Conservation (phyloP, 1,139 yeast genomes). For the Protomyces lactucae-debilis region DNA sequence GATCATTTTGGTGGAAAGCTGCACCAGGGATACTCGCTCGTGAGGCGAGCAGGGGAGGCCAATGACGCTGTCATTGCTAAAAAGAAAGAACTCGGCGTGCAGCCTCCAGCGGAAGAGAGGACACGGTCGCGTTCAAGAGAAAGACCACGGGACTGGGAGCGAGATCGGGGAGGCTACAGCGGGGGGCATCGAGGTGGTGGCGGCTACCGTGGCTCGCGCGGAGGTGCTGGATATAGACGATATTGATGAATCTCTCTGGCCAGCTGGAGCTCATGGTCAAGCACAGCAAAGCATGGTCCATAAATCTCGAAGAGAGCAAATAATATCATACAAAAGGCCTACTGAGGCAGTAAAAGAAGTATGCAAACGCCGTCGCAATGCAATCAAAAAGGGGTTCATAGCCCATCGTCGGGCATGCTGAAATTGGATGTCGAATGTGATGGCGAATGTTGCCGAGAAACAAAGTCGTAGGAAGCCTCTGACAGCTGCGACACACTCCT, state of each 20-base stretch:
- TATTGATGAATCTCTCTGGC: too few relatives aligned
- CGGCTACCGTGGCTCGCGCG: not conserved
- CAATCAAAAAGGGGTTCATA: not conserved
- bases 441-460: not conserved
- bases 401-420: not conserved
- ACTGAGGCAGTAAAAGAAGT: too few relatives aligned
- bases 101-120: not conserved
- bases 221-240: not conserved
- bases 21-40: conserved; percentile 28
- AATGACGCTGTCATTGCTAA: conserved; percentile 7
- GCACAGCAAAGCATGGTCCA: too few relatives aligned
- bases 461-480: not conserved
- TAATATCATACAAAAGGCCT: too few relatives aligned
- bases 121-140: not conserved
- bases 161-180: not conserved
- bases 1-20: conserved; percentile 79
- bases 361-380: not conserved
- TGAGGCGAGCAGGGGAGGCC: conserved; percentile 22
- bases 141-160: not conserved
- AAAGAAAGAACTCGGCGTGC: conserved; percentile 13
- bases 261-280: too few relatives aligned
- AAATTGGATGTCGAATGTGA: not conserved
- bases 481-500: not conserved
- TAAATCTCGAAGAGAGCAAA: too few relatives aligned
- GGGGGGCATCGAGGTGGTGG: not conserved